Base-by-base conservation (phyloP, 2,329 filamentous ascomycete genomes). In the Rhynchosporium graminicola region DNA sequence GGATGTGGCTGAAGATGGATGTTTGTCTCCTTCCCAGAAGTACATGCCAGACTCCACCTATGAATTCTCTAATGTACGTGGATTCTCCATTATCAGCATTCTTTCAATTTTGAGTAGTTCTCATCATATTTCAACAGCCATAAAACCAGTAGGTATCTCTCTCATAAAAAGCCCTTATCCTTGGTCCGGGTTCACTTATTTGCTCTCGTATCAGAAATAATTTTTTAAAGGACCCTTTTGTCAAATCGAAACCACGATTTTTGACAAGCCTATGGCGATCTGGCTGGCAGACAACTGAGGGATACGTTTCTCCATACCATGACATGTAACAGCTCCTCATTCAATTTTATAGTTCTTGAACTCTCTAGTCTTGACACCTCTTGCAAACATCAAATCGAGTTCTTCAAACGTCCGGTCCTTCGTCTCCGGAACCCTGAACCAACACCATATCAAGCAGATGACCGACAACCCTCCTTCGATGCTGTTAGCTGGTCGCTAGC, bases 381-480 rank as follows among this genome's bases (percentile, higher is more conserved):
- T 66, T 20, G 76, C 75, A 69, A 82, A 82, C 68, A 82, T 68
- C 6, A 76, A 66, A 65, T 81, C 79, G 10, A 82, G 74, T 72
- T 82, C 79, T 62, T 78, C 78, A 56, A 79, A 76, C 1, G 76
- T 77, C 47, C 77, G 74, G 3, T 76, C 77, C n/a, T 75, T 76
- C 0, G 77, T 78, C 68, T 82, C 80, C 29, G 78, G 77, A n/a
- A 77, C 67, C 57, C 72, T 75, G 61, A 75, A 75, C 64, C 69
- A 77, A 15, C 76, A 75, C 69, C 79, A 80, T 0, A 72, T 68
- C 1, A 77, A 67, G 42, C 77, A 75, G 1, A 75, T n/a, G n/a
- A 77, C 66, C 63, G 77, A 77, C 43, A 78, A 68, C 51, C 78
- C 77, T n/a, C 77, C 77, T 60, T 36, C 57, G 26, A 31, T 51